Conservation (phyloP, 2,329 filamentous ascomycete species). For the Kalaharituber pfeilii region DNA sequence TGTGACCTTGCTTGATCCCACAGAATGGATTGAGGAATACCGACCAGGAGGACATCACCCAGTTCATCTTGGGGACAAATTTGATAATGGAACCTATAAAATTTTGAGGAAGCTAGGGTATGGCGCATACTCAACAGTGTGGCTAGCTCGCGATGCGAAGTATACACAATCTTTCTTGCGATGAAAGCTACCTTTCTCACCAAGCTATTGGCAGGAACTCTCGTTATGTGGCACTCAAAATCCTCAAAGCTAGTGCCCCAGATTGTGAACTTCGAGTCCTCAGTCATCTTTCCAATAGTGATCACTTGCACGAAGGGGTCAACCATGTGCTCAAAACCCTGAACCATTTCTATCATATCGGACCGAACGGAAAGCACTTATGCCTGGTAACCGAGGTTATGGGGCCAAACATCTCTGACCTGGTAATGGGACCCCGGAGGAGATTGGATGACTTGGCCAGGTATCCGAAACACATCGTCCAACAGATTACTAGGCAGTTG, state of each 20-base stretch:
- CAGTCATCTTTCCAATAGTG: not conserved
- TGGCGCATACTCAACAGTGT: slow-evolving; percentile 13
- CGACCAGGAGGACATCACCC: slow-evolving; percentile 11
- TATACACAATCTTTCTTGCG: too few relatives aligned
- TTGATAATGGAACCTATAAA: slow-evolving; percentile 10
- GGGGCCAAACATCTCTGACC: slow-evolving; percentile 20
- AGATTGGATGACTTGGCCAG: not conserved
- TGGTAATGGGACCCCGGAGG: not conserved
- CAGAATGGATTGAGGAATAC: slow-evolving; percentile 5
- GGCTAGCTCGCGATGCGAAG: slow-evolving; percentile 10
- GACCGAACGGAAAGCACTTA: slow-evolving; percentile 25
- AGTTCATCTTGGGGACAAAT: slow-evolving; percentile 9
- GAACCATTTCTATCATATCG: slow-evolving; percentile 23
- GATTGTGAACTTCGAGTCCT: not conserved
- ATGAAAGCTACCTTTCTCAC: not conserved
- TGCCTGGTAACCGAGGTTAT: slow-evolving; percentile 26
- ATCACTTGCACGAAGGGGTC: not conserved
- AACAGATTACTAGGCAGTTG: slow-evolving; percentile 9
- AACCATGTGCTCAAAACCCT: not conserved
- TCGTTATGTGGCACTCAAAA: slow-evolving; percentile 24
- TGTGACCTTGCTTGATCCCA: not conserved
- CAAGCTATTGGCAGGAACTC: slow-evolving; percentile 4
- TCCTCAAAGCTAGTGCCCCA: slow-evolving; percentile 16
- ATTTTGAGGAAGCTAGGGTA: slow-evolving; percentile 15
- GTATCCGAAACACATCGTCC: slow-evolving; percentile 7